Conservation (phyloP, 768 basidiomycete genomes). For the Amanita rubescens region DNA sequence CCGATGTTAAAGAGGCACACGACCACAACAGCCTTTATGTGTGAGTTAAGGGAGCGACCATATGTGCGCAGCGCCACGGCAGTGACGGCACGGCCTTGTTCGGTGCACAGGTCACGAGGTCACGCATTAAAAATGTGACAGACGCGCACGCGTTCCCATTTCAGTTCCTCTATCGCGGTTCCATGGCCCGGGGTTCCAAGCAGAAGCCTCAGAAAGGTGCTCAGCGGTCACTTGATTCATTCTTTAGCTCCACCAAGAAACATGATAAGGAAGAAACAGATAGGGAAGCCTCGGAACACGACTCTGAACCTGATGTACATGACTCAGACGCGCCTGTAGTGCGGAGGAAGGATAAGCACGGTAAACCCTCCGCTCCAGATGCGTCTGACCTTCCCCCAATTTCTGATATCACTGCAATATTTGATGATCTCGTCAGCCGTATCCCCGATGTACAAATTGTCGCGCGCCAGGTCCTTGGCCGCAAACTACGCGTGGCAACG, state of each 20-base stretch:
- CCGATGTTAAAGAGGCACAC: not conserved
- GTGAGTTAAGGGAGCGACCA: not conserved
- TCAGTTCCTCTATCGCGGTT: not conserved
- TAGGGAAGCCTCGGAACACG: constrained; percentile 20
- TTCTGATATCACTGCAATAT: constrained; percentile 61
- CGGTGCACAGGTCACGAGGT: constrained; percentile 6
- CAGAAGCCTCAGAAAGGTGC: constrained; percentile 30
- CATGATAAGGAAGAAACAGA: constrained; percentile 3
- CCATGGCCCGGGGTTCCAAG: constrained; percentile 46
- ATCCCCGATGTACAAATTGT: constrained; percentile 61
- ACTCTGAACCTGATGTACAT: constrained; percentile 22
- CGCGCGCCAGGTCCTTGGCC: constrained; percentile 59
- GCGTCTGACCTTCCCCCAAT: constrained; percentile 73
- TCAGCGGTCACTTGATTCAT: constrained; percentile 49
- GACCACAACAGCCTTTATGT: not conserved
- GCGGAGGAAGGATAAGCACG: constrained; percentile 21
- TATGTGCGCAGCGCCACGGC: not conserved
- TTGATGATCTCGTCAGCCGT: constrained; percentile 62
- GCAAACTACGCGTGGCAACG: constrained; percentile 88
- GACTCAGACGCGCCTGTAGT: constrained; percentile 25
- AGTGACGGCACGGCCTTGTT: not conserved
- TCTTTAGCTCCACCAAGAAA: constrained; percentile 38
- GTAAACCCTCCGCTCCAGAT: constrained; percentile 42
- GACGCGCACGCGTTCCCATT: not conserved
- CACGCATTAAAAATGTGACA: not conserved